These are phyloP conservation scores for Centella asiatica DNA, from an alignment of 129 eudicot species.

Conservation along the genomic window DNA sequence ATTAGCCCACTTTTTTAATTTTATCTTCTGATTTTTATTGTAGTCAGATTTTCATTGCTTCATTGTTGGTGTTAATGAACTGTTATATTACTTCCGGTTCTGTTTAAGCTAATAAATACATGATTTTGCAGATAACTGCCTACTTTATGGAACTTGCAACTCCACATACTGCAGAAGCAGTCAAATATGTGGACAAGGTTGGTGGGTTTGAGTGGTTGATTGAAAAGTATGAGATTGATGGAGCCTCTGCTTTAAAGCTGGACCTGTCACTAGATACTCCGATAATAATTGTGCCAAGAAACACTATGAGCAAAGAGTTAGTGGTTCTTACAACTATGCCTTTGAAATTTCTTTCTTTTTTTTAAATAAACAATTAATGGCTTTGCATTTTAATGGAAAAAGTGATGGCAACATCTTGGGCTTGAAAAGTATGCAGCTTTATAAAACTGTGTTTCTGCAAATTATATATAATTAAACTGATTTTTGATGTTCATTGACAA, in stretches of 20 bases:
- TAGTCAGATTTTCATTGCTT: background rate
- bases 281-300: slow-evolving; percentile 64
- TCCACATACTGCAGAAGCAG: slow-evolving; percentile 87
- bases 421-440: no score
- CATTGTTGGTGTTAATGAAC: background rate
- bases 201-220: slow-evolving; percentile 98
- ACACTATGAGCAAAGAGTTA: slow-evolving; percentile 82
- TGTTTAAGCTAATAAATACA: background rate
- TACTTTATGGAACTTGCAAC: slow-evolving; percentile 93
- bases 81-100: background rate
- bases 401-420: no score
- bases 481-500: no score
- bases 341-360: background rate
- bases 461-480: no score
- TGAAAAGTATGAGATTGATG: slow-evolving; percentile 89
- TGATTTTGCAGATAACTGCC: slow-evolving; percentile 60
- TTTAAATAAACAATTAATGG: background rate
- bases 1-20: slow-evolving; percentile 9
- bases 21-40: background rate
- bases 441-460: no score
- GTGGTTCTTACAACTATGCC: slow-evolving; percentile 23
- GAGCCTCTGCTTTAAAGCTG: slow-evolving; percentile 79
- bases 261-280: slow-evolving; percentile 91
- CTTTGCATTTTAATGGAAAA: background rate
- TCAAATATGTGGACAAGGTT: slow-evolving; percentile 87